Percentiles rank a stretch among this genome's conserved stretches.
These are phyloP conservation scores for Populus deltoides DNA, from an alignment of 345 rosid species.

Conservation along the genomic window DNA sequence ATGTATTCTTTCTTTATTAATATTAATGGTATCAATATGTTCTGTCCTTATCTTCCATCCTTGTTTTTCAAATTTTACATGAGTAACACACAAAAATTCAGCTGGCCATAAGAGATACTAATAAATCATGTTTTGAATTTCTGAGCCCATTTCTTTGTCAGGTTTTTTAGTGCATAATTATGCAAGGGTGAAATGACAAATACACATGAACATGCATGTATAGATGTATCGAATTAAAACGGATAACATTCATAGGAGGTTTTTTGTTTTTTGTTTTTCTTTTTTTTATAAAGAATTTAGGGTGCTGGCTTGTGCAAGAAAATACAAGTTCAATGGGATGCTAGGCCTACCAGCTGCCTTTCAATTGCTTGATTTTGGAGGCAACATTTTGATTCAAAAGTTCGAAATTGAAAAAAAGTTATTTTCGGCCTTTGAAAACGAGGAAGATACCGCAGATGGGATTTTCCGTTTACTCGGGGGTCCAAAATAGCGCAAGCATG, in stretches of 20 bases:
- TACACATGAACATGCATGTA: constrained; percentile 1
- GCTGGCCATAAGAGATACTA: neutral
- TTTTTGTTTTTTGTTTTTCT: no score
- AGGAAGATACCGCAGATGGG: neutral
- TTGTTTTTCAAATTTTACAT: neutral
- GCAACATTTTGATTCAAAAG: neutral
- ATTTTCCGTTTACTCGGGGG: neutral
- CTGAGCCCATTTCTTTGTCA: constrained; percentile 2
- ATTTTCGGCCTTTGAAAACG: neutral
- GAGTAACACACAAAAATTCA: constrained; percentile 10
- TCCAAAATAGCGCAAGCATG: neutral
- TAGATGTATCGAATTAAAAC: neutral
- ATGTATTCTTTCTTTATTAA: neutral
- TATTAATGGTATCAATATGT: neutral
- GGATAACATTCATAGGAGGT: neutral
- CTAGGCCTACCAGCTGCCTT: neutral
- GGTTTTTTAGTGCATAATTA: neutral
- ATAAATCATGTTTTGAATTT: constrained; percentile 1
- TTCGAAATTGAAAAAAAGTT: neutral
- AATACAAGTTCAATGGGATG: neutral
- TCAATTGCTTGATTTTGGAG: neutral
- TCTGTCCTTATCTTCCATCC: constrained; percentile 5
- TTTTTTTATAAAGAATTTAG: no score
- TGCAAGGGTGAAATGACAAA: constrained; percentile 15
- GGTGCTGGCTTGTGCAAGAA: neutral